Percentiles rank a stretch among this genome's conserved stretches.
Conservation (phyloP, 2,329 filamentous ascomycete genomes). For the Aspergillus oerlinghausenensis region DNA sequence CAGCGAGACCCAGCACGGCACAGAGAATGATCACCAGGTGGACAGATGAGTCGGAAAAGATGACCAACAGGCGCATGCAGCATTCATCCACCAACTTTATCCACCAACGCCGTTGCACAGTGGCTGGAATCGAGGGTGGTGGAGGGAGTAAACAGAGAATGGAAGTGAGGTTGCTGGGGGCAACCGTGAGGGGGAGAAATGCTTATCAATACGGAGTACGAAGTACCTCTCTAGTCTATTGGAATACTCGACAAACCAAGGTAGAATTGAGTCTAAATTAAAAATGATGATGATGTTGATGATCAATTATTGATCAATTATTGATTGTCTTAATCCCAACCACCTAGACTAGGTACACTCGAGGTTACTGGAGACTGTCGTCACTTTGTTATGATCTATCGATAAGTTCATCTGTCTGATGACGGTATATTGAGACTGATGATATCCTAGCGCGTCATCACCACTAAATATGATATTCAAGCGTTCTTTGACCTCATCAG, state of each 20-base stretch:
- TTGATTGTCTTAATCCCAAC: not conserved
- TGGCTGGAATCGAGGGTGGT: slow-evolving; percentile 23
- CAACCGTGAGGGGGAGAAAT: not conserved
- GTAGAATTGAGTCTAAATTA: not conserved
- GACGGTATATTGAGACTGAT: not conserved
- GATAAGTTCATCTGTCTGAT: slow-evolving; percentile 2
- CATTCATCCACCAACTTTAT: slow-evolving; percentile 14
- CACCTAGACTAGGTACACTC: no score
- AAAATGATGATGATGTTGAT: not conserved
- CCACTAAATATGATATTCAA: no score
- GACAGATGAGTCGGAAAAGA: slow-evolving; percentile 18
- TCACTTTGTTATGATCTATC: not conserved
- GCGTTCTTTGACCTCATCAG: not conserved
- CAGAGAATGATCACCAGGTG: slow-evolving; percentile 6
- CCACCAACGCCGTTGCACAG: slow-evolving; percentile 15
- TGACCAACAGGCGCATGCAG: slow-evolving; percentile 22
- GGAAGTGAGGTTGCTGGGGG: slow-evolving; percentile 24
- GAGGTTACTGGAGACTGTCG: not conserved
- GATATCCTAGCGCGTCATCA: not conserved
- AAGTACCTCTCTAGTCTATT: not conserved
- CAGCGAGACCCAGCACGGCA: slow-evolving; percentile 12
- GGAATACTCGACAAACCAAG: not conserved
- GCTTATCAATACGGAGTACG: not conserved
- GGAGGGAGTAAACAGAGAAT: slow-evolving; percentile 31
- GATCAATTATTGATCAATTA: not conserved